Evolutionary conservation across 164 flowering plant genomes (phyloP).

Genomic region (Magnolia sinica): DNA sequence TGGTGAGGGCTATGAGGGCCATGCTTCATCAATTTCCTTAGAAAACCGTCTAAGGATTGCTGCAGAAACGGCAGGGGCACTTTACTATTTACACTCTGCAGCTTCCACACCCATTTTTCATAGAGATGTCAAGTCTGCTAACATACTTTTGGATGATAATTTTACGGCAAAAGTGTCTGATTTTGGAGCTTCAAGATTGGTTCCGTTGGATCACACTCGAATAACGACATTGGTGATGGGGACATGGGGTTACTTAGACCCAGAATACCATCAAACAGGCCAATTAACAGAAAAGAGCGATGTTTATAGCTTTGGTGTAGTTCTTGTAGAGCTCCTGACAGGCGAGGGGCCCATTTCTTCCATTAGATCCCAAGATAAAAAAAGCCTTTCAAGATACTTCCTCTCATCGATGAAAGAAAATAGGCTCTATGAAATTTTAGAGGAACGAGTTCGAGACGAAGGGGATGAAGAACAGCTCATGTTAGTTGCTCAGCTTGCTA

Average conservation of each 20-base stretch:
- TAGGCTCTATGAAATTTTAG: constrained; percentile 6
- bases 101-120: constrained; percentile 35
- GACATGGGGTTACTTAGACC: constrained; percentile 31
- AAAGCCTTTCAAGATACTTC: constrained; percentile 5
- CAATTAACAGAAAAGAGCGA: constrained; percentile 27
- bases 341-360: constrained; percentile 16
- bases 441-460: constrained; percentile 14
- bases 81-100: not conserved
- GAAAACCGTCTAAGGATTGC: not conserved
- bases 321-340: constrained; percentile 22
- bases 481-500: constrained; percentile 1
- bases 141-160: constrained; percentile 4
- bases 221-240: constrained; percentile 29
- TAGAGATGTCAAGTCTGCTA: constrained; percentile 26
- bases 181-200: constrained; percentile 3
- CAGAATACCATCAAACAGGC: constrained; percentile 27
- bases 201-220: not conserved
- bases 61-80: not conserved
- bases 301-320: constrained; percentile 29
- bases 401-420: constrained; percentile 9
- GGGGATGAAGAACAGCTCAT: constrained; percentile 19
- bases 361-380: constrained; percentile 7
- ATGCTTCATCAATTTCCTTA: not conserved
- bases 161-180: not conserved
- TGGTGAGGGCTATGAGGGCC: not conserved